Base-by-base conservation (phyloP, 129 eudicot genomes). In the Solidago caesia region DNA sequence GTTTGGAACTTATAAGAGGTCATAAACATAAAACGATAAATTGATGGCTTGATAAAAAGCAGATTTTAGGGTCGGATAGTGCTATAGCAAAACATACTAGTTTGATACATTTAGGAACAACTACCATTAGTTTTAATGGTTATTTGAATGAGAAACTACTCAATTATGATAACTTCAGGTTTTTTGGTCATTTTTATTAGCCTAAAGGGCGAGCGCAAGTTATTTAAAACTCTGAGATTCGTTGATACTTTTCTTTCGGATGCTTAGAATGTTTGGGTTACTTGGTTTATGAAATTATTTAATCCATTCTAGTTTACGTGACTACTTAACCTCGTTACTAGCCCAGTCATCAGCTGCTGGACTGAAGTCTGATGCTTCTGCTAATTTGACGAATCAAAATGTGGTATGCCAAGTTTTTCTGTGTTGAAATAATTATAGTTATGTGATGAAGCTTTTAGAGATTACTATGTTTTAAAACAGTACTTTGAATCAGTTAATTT, bases 281-380 rank as follows among this genome's bases (percentile, higher is more conserved):
- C 21, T 21, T 33, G 46, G 43, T 7, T 68, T 77, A 42, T 48
- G 15, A 41, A 47, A 44, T 48, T 21, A 27, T 51, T 12, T 74
- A 43, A n/a, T 65, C 11, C 15, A n/a, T 67, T 8, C 45, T 6
- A 45, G 70, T 77, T 70, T 68, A 42, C 74, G 44, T 65, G 67
- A 4, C 71, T 45, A 12, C 78, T 74, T 85, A 67, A 78, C 81
- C 7, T 12, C 27, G 25, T 42, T 46, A 52, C 21, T 21, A 21
- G 21, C 21, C 21, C 21, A 21, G 21, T 21, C 21, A 21, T 51
- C 80, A 84, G 85, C 83, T 73, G 79, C 87, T 64, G 75, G 67
- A 41, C 43, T 79, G 80, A 79, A 75, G 68, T 68, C 89, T 72
- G 85, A 80, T 72, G 67, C 76, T n/a, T 63, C 71, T 47, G 60